Conservation (phyloP, 257 asterid species). For the Plantago major region DNA sequence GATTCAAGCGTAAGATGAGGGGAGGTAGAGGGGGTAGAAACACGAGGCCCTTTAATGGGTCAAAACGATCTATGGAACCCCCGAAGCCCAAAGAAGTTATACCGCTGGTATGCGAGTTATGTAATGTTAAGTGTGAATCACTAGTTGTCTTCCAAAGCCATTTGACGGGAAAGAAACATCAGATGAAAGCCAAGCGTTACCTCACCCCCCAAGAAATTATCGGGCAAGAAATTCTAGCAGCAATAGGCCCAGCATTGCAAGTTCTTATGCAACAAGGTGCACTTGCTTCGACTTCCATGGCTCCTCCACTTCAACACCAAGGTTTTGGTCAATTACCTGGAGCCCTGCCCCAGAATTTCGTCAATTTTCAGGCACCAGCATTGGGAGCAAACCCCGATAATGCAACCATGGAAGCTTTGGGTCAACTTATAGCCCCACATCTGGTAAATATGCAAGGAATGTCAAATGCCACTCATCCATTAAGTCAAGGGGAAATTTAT, state of each 20-base stretch:
- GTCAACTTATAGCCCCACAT: conserved; percentile 11
- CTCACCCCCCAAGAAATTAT: conserved; percentile 34
- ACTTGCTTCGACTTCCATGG: conserved; percentile 28
- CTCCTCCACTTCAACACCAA: conserved; percentile 29
- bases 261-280: conserved; percentile 29
- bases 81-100: conserved; percentile 43
- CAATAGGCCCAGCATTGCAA: conserved; percentile 38
- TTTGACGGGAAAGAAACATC: conserved; percentile 63
- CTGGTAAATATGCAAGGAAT: conserved; percentile 5
- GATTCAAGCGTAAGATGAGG: conserved; percentile 36
- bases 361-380: conserved; percentile 14
- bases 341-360: conserved; percentile 20
- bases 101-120: conserved; percentile 58
- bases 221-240: conserved; percentile 41
- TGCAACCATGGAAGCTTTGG: conserved; percentile 10
- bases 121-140: conserved; percentile 53
- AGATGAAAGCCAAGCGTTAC: conserved; percentile 44
- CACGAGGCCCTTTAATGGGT: conserved; percentile 27
- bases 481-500: conserved; percentile 2
- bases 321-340: conserved; percentile 24
- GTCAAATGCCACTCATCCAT: background rate
- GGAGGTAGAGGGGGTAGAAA: conserved; percentile 36
- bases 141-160: conserved; percentile 51
- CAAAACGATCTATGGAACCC: conserved; percentile 29
- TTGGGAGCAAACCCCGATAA: conserved; percentile 14